phyloP scores from a whole-genome alignment of 768 basidiomycete genomes.

The Tulasnella sp. region DNA sequence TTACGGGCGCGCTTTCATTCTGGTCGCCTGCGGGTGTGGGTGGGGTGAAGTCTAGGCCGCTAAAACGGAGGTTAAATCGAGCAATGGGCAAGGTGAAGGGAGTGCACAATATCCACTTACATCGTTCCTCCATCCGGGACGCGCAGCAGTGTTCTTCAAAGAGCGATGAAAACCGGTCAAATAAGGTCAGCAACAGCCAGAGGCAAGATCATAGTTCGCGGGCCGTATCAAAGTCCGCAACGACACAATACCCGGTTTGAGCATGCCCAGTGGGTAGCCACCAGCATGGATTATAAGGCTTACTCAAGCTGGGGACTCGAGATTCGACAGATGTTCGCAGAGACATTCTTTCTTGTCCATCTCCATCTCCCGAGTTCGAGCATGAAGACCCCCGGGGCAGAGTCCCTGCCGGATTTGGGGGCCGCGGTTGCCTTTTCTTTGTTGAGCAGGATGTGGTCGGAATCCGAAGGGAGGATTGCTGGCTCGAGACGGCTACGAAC shows the following conservation, averaged over 20 bases:
- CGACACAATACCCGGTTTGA: conserved; percentile 41
- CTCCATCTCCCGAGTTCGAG: background rate
- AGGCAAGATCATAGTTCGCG: background rate
- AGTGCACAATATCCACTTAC: conserved; percentile 8
- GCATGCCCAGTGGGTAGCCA: conserved; percentile 42
- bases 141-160: conserved; percentile 39
- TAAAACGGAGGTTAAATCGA: background rate
- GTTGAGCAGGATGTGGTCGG: conserved; percentile 12
- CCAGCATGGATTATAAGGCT: conserved; percentile 38
- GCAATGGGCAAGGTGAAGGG: conserved; percentile 6
- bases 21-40: conserved; percentile 34
- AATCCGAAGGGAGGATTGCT: conserved; percentile 2
- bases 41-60: conserved; percentile 38
- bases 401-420: background rate
- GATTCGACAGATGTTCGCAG: conserved; percentile 31
- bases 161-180: conserved; percentile 2
- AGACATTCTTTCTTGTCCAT: conserved; percentile 18
- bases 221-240: conserved; percentile 40
- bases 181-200: background rate
- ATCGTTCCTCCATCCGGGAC: conserved; percentile 46
- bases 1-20: conserved; percentile 44
- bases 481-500: conserved; percentile 5
- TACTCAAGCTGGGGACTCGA: conserved; percentile 33
- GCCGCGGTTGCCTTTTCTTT: background rate
- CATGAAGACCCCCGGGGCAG: background rate